Conservation (phyloP, 805 yeast genomes). For the Alloascoidea africana region DNA sequence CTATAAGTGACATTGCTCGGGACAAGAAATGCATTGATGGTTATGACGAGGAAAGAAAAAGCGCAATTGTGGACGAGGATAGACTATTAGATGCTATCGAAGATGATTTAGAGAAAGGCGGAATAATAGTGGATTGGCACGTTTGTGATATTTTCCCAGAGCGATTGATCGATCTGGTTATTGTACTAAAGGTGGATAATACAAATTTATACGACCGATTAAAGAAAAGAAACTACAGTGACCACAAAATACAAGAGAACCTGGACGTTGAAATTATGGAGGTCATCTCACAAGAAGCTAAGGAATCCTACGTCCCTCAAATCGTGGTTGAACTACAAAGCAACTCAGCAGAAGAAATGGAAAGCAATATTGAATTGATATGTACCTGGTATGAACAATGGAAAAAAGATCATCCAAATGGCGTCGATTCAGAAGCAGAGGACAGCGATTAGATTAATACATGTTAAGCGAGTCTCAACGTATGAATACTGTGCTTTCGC, state of each 20-base stretch:
- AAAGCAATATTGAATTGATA: conserved; percentile 68
- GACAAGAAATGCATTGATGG: conserved; percentile 66
- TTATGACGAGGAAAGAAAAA: conserved; percentile 72
- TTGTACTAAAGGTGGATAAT: conserved; percentile 74
- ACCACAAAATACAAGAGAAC: conserved; percentile 76
- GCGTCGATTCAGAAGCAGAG: too few species aligned
- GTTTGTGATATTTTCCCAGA: conserved; percentile 94
- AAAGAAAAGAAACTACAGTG: conserved; percentile 60
- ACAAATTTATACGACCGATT: conserved; percentile 60
- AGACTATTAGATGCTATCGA: conserved; percentile 70
- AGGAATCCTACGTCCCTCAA: conserved; percentile 63
- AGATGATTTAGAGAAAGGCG: conserved; percentile 70
- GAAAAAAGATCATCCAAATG: conserved; percentile 30
- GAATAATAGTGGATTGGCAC: conserved; percentile 91
- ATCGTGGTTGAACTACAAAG: conserved; percentile 72
- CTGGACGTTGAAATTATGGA: conserved; percentile 97
- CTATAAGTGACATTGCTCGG: conserved; percentile 73
- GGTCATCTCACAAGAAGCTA: conserved; percentile 74
- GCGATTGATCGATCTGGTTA: conserved; percentile 78
- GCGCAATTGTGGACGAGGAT: conserved; percentile 88
- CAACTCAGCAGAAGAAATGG: conserved; percentile 61
- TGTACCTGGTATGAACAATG: conserved; percentile 63
- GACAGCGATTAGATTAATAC: too few species aligned
- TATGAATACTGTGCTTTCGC: too few species aligned
- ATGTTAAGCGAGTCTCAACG: too few species aligned